phyloP scores from a whole-genome alignment of 306 rosid species.

The Cicer cuneatum region DNA sequence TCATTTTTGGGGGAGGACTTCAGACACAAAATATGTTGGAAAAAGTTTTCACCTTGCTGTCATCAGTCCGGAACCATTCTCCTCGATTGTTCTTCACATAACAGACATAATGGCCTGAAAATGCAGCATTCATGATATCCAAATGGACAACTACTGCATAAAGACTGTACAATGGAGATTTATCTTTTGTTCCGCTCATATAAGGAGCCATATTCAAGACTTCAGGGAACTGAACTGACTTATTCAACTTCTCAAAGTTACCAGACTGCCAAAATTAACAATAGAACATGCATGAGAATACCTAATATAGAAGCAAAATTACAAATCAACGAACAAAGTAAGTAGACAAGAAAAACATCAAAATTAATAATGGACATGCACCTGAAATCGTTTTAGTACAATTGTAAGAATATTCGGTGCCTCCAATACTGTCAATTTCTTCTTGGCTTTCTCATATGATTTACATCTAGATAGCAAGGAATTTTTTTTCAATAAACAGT shows the following conservation, averaged over 20 bases:
- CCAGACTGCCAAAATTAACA: slow-evolving; percentile 63
- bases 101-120: slow-evolving; percentile 80
- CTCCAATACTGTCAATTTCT: slow-evolving; percentile 75
- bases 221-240: slow-evolving; percentile 70
- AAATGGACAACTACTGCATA: slow-evolving; percentile 85
- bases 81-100: slow-evolving; percentile 68
- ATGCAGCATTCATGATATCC: slow-evolving; percentile 72
- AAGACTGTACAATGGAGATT: slow-evolving; percentile 65
- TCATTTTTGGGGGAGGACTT: slow-evolving; percentile 17
- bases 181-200: slow-evolving; percentile 64
- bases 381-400: slow-evolving; percentile 82
- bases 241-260: slow-evolving; percentile 74
- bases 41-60: slow-evolving; percentile 64
- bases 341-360: slow-evolving; percentile 29
- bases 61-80: slow-evolving; percentile 76
- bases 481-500: not conserved
- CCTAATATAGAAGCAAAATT: slow-evolving; percentile 26
- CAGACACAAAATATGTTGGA: not conserved
- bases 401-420: slow-evolving; percentile 84
- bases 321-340: not conserved
- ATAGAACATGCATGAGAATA: slow-evolving; percentile 41
- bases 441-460: slow-evolving; percentile 77
- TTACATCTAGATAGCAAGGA: slow-evolving; percentile 58
- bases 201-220: slow-evolving; percentile 70
- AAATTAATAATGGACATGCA: slow-evolving; percentile 44